Percentiles rank a stretch among this genome's conserved stretches.
These are phyloP conservation scores for Zymoseptoria passerinii DNA, from an alignment of 2,329 filamentous ascomycete genomes.

Conservation along the genomic window DNA sequence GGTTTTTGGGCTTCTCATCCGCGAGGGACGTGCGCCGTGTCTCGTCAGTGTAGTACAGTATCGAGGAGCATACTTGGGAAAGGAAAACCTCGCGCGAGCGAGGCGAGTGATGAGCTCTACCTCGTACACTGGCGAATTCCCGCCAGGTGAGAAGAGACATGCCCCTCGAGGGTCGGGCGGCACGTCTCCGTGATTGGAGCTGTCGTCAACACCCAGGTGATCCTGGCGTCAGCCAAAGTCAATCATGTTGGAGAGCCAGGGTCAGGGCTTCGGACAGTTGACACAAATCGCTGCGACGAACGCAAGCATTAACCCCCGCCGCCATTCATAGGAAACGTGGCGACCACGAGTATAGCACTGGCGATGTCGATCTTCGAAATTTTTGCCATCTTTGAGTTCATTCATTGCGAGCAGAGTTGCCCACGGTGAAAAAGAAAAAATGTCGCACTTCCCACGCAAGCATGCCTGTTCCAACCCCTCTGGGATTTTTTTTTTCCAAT, in stretches of 20 bases:
- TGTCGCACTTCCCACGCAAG: neutral
- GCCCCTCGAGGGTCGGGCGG: no score
- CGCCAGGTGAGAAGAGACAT: neutral
- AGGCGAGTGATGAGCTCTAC: neutral
- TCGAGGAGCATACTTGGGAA: neutral
- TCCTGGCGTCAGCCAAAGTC: neutral
- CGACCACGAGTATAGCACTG: neutral
- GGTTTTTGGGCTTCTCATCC: neutral
- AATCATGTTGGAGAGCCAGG: neutral
- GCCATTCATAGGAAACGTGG: neutral
- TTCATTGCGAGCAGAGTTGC: neutral
- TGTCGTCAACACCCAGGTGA: neutral
- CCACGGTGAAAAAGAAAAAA: neutral
- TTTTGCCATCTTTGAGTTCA: no score
- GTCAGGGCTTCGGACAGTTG: neutral
- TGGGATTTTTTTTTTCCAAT: neutral
- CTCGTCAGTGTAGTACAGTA: neutral
- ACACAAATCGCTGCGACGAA: neutral
- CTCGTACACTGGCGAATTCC: neutral
- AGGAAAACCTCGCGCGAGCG: neutral
- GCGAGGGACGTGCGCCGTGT: neutral
- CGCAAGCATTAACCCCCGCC: neutral
- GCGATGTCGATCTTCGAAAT: neutral
- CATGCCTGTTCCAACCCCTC: neutral
- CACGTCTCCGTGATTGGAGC: neutral